Base-by-base conservation (phyloP, 1,284 basidiomycete genomes). In the Rhodotorula sp. region DNA sequence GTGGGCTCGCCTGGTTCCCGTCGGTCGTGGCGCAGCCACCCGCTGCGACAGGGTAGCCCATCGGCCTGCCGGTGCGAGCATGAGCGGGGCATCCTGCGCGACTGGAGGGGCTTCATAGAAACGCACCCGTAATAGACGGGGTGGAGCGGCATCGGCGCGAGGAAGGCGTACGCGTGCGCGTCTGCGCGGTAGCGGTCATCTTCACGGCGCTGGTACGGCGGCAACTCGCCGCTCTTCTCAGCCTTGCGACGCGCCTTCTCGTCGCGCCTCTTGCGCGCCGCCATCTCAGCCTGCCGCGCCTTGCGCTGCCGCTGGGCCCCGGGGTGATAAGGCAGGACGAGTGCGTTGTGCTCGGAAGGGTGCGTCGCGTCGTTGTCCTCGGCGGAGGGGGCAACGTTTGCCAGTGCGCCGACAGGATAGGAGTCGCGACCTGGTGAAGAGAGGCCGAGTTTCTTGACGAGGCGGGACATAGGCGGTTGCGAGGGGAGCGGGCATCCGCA, bases 261-360 rank as follows among this genome's bases (percentile, higher is more conserved):
- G 12, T 44, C 41, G 29, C 57, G 44, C 39, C 36, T 53, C 34
- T 41, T 51, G 32, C 67, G 27, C 55, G 34, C 62, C 19, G 56
- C 66, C n/a, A 62, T 19, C 55, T 68, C 66, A 22, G 48, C 48
- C 39, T 6, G 17, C 37, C 70, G 22, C 29, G 39, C 32, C n/a
- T 15, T 17, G 2, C 70, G 54, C 8, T 25, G n/a, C n/a, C 21
- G n/a, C 57, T n/a, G 25, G 19, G 57, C 39, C 9, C 8, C n/a
- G 6, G 39, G 39, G 41, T 59, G 57, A 17, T 22, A 62, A 6
- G 67, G 39, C 15, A 79, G 57, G 3, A 74, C 55, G 51, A 79
- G 64, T 15, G 73, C 53, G 55, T 76, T 72, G 67, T 79, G 80
- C 57, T 77, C 76, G 1, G 76, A 78, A 0, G 80, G 74, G 66